Percentiles rank a stretch among this genome's conserved stretches.
phyloP scores from a whole-genome alignment of 331 rosid species.

The Pyrus hybrid region DNA sequence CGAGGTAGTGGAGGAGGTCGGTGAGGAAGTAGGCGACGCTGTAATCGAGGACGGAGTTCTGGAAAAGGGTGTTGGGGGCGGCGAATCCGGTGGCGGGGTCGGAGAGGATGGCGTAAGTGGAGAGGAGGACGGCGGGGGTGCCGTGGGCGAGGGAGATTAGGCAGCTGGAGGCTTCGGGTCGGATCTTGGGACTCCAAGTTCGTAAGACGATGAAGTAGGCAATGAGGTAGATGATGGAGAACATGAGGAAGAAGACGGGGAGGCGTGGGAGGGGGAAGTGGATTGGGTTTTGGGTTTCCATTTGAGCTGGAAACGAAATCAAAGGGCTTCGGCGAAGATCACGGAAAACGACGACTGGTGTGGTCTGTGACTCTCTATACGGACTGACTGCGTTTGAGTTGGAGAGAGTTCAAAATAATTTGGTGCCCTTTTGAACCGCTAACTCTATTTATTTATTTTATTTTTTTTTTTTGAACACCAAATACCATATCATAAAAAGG shows the following conservation, averaged over 20 bases:
- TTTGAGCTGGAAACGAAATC: neutral
- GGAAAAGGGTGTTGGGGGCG: constrained; percentile 38
- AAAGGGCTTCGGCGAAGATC: neutral
- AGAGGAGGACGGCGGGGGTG: constrained; percentile 65
- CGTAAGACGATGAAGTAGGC: constrained; percentile 69
- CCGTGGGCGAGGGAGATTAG: constrained; percentile 75
- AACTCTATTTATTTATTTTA: neutral
- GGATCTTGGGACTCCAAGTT: constrained; percentile 56
- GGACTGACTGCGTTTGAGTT: neutral
- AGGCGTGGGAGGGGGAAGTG: constrained; percentile 4
- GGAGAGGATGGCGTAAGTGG: constrained; percentile 34
- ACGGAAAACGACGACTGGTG: neutral
- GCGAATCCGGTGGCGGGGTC: constrained; percentile 48
- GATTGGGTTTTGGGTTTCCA: constrained; percentile 26
- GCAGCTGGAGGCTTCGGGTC: constrained; percentile 82
- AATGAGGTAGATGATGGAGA: constrained; percentile 35
- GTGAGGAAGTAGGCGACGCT: constrained; percentile 79
- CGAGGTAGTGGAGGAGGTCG: constrained; percentile 70
- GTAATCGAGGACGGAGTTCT: constrained; percentile 63
- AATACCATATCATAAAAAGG: too few relatives aligned
- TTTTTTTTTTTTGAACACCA: too few relatives aligned
- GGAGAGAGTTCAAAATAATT: neutral
- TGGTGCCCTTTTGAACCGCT: neutral
- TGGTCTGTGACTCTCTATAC: neutral
- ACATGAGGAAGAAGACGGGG: constrained; percentile 42